Evolutionary conservation across 1,284 basidiomycete species (phyloP), one percentile per base, ranked within the genome.

Genomic region (Moesziomyces sp.): DNA sequence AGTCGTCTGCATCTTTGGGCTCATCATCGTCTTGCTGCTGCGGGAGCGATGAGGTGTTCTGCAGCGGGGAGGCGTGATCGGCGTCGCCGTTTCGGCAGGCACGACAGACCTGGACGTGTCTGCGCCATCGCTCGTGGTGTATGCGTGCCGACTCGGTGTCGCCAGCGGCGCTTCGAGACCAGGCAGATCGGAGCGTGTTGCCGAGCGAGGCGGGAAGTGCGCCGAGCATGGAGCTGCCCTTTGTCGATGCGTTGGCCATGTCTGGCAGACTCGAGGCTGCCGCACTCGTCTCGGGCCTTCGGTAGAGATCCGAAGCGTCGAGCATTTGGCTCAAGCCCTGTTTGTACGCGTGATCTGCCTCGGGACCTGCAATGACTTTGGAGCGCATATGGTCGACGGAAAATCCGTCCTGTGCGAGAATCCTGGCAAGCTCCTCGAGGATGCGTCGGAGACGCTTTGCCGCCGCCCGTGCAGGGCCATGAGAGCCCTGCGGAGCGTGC

Each of bases 101-200:
- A 35, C 76, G 64, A 56, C 86, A 86, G 57, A 75, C 76, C 30
- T 83, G 79, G 16, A 85, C 58, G 65, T 86, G 86, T n/a, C 45
- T 57, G 58, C 62, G 51, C 73, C 71, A 61, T 69, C 65, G 44
- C 79, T 76, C 18, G 75, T 80, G 34, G 42, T 55, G 57, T 26
- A 52, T 18, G 23, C 58, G 56, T 0, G 21, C 46, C 0, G 46
- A 14, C 26, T 62, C 59, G 19, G 45, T 11, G 2, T 60, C 23
- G n/a, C 40, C 9, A 0, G n/a, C 11, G 7, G 16, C 35, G 1
- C 53, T 45, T 2, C 46, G 46, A 5, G 49, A 51, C 28, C 56
- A 56, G 11, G 52, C 62, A 16, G 57, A 43, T 38, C 53, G 58
- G 42, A 63, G 30, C 19, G 54, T 47, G 21, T 60, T 56, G 44